Evolutionary conservation across 768 basidiomycete species (phyloP), one percentile per base, ranked within the genome.

Genomic region (Solioccasus polychromus): DNA sequence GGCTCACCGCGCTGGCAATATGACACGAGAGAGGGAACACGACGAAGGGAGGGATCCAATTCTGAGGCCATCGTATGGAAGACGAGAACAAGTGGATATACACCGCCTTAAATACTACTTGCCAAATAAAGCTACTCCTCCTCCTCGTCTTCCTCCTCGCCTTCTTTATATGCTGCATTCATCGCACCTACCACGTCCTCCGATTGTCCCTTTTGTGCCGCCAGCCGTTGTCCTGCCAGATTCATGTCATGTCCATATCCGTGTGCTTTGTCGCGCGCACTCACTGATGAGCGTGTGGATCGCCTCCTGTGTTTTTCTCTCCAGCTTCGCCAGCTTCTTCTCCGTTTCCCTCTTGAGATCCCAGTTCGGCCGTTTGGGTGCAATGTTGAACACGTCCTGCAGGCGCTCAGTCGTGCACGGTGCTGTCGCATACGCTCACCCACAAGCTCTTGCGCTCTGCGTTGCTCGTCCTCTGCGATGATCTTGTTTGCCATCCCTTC

Each of bases 281-380:
- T 62, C 57, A 97, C 95, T 85, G 59, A 97, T 97, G 18, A 97
- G 77, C 3, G 84, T 88, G 58, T 94, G 90, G 51, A 97, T 89
- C 5, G 93, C 82, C 65, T 94, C 89, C 50, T 94, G 89, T 2
- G 92, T 96, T 68, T 82, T 85, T 55, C 90, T 72, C 59, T 96
- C 93, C n/a, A 98, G 73, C 61, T 83, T 93, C 8, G 84, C 78
- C 37, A 92, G 67, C 63, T 90, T 92, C 71, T 87, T 91, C 46
- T 94, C 90, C 70, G 94, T 82, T 58, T 97, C 92, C 46, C 92
- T 81, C 66, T 93, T 94, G 58, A 96, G 73, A 64, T 95, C 92
- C 93, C 92, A 95, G 67, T 95, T 98, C 9, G 91, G 85, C 37
- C 93, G 79, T 76, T 94, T 97, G 4, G 96, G 96, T 19, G 93